A percentile compares a stretch with the other conserved stretches of the same genome.
These are phyloP conservation scores for Gryganskiella cystojenkinii DNA, from an alignment of 192 early-diverging fungal genomes.

Conservation along the genomic window DNA sequence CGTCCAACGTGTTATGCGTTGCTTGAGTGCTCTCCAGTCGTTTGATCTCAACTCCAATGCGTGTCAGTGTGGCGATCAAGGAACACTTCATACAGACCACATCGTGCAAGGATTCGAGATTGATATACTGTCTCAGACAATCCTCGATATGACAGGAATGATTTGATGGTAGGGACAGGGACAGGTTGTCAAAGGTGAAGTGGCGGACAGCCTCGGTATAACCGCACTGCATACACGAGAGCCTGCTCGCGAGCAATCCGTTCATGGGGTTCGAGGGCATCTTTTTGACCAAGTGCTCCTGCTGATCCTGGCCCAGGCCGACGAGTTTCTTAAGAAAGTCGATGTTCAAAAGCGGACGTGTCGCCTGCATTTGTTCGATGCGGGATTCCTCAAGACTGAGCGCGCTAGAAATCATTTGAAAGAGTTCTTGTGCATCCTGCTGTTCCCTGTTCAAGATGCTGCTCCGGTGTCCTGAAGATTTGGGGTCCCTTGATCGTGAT, in stretches of 20 bases:
- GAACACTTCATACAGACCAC: constrained; percentile 76
- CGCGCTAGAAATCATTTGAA: constrained; percentile 80
- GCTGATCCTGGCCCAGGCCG: neutral
- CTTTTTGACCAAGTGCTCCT: constrained; percentile 24
- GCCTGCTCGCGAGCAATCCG: constrained; percentile 77
- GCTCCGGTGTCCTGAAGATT: constrained; percentile 53
- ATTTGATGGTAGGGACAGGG: constrained; percentile 70
- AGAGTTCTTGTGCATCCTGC: constrained; percentile 92
- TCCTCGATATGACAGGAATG: constrained; percentile 62
- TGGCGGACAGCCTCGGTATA: constrained; percentile 83
- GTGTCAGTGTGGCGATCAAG: constrained; percentile 56
- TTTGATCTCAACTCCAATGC: constrained; percentile 48
- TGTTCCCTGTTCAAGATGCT: constrained; percentile 76
- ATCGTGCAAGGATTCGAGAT: constrained; percentile 72
- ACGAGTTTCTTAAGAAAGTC: constrained; percentile 32
- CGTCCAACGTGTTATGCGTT: neutral
- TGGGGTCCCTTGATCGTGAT: constrained; percentile 37
- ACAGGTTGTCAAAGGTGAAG: constrained; percentile 85
- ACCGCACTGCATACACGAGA: constrained; percentile 83
- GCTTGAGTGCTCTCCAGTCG: constrained; percentile 12
- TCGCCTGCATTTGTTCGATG: constrained; percentile 19
- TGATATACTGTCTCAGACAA: constrained; percentile 64
- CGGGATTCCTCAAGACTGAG: constrained; percentile 70
- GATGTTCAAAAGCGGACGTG: constrained; percentile 23
- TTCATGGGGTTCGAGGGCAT: constrained; percentile 71